Base-by-base conservation (phyloP, 768 basidiomycete genomes). In the Russula vinacea region DNA sequence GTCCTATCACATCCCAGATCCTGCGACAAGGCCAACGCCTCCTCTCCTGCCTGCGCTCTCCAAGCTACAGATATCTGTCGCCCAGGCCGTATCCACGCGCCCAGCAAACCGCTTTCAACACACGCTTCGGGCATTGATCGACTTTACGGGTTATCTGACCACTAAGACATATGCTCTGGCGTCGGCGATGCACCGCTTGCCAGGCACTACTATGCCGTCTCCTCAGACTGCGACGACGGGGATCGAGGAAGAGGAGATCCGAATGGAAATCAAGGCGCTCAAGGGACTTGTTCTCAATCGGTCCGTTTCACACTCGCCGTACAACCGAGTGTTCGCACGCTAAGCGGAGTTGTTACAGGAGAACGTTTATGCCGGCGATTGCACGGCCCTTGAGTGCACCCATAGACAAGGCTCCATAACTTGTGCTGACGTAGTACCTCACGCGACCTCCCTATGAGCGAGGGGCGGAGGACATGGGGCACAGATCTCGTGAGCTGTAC, bases 251-350 rank as follows among this genome's bases (percentile, higher is more conserved):
- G 90, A 91, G 68, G 89, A 90, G 60, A 72, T 91, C 14, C 81
- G 83, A 62, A 80, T 84, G 64, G 90, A 92, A 71, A 87, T 92
- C 51, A 79, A 88, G 61, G 86, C 88, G 14, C 74, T 92, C 70
- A 92, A 92, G 70, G 89, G 90, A 10, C 79, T 92, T 24, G 88
- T 89, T 53, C 76, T 92, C 50, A 92, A 89, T 72, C 78, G 90
- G 85, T 84, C 70, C 67, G 79, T 77, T 26, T 49, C 16, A 7
- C 14, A 14, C 35, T 47, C 52, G 17, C 44, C 51, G 19, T 26
- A 24, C 52, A 2, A n/a, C n/a, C 2, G 10, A 11, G 33, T 17
- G 16, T 22, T 16, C 8, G 19, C 35, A 26, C 22, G 7, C 26
- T 32, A 29, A 47, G 11, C 45, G 56, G 44, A 22, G 3, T 50